These are phyloP conservation scores for Nemania serpens DNA, from an alignment of 2,329 filamentous ascomycete species.

Conservation along the genomic window DNA sequence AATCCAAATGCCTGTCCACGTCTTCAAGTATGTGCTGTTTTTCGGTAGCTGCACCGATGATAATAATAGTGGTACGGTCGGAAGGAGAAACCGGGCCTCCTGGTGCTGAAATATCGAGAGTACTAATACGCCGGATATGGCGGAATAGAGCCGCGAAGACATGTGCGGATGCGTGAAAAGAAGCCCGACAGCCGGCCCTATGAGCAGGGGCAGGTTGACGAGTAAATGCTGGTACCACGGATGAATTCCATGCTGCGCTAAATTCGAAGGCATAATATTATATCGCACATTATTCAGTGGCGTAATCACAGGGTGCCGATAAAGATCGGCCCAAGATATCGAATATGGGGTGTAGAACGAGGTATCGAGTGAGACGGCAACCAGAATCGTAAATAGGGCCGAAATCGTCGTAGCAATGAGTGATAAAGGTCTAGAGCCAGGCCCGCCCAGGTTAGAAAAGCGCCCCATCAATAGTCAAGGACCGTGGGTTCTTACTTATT, in stretches of 20 bases:
- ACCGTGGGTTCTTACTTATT: constrained; percentile 65
- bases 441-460: constrained; percentile 23
- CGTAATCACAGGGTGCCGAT: constrained; percentile 70
- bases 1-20: constrained; percentile 68
- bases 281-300: constrained; percentile 79
- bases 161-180: constrained; percentile 62
- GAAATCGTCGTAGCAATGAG: constrained; percentile 68
- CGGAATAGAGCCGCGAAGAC: constrained; percentile 71
- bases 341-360: constrained; percentile 73
- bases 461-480: neutral
- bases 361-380: constrained; percentile 84
- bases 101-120: constrained; percentile 79
- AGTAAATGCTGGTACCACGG: constrained; percentile 78
- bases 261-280: constrained; percentile 71
- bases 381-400: constrained; percentile 67
- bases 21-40: constrained; percentile 51
- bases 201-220: constrained; percentile 71
- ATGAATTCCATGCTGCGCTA: constrained; percentile 76
- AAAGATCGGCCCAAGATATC: constrained; percentile 67
- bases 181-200: constrained; percentile 70
- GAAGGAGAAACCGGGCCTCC: constrained; percentile 78
- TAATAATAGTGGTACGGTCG: constrained; percentile 75
- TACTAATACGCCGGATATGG: constrained; percentile 70
- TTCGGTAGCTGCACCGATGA: constrained; percentile 72
- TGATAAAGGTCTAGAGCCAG: constrained; percentile 55